A percentile compares a stretch with the other conserved stretches of the same genome.
Conservation (phyloP, 306 rosid genomes). For the Cucurbita ficifolia region DNA sequence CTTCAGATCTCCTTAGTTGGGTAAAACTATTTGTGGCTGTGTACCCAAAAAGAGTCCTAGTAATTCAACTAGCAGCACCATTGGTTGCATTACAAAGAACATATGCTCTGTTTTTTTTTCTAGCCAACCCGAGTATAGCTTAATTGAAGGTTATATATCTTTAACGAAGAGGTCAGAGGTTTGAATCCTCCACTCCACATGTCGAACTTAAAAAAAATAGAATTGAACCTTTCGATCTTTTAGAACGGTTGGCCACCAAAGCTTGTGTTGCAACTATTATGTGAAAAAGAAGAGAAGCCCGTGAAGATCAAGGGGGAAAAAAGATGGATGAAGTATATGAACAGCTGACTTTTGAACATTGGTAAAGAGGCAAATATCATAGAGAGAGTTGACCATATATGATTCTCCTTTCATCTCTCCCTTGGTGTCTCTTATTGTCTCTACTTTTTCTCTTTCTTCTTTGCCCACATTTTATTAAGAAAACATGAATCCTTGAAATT, state of each 20-base stretch:
- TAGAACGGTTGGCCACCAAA: neutral
- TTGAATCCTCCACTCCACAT: no score
- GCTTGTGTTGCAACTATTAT: neutral
- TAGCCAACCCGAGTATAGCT: no score
- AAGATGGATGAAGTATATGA: neutral
- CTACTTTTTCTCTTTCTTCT: neutral
- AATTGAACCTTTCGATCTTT: neutral
- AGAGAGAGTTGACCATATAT: neutral
- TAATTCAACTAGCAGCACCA: neutral
- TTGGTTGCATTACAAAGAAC: neutral
- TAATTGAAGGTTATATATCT: no score
- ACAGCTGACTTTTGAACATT: neutral
- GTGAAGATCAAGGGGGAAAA: conserved; percentile 4
- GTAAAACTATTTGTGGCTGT: neutral
- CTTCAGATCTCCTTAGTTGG: neutral
- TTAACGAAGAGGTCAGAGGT: no score
- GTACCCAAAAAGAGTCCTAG: neutral
- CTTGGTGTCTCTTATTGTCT: neutral
- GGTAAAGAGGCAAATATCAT: neutral
- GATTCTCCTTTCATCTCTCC: neutral
- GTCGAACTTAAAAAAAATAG: no score
- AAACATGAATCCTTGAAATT: neutral
- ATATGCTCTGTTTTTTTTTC: no score
- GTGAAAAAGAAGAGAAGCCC: neutral
- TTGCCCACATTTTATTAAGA: neutral